phyloP scores from a whole-genome alignment of 2,329 filamentous ascomycete genomes.

The Talaromyces sp. region DNA sequence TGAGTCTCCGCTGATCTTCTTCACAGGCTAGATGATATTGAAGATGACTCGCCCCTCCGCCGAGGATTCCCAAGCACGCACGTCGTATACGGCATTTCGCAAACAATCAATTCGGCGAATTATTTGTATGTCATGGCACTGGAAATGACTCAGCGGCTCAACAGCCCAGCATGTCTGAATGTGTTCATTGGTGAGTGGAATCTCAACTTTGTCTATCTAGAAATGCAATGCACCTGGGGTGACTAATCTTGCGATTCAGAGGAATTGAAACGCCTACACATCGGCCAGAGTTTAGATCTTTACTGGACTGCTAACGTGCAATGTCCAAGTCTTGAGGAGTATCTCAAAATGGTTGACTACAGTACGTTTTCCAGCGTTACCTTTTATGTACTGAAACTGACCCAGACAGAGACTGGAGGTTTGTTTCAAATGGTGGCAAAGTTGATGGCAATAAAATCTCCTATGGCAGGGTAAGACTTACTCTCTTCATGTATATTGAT shows the following conservation, averaged over 20 bases:
- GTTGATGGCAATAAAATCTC: background rate
- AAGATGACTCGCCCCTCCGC: background rate
- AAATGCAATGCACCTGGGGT: background rate
- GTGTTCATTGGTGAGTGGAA: background rate
- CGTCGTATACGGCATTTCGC: background rate
- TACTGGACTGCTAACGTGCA: background rate
- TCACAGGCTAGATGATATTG: slow-evolving; percentile 1
- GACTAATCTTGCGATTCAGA: background rate
- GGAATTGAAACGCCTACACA: background rate
- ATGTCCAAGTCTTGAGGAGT: background rate
- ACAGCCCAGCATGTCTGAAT: background rate
- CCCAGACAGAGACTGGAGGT: background rate
- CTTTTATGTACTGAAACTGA: background rate
- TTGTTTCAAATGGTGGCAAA: background rate
- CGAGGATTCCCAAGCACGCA: background rate
- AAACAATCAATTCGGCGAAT: slow-evolving; percentile 4
- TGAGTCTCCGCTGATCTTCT: background rate
- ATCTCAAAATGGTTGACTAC: background rate
- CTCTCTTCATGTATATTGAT: background rate
- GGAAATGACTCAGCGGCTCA: background rate
- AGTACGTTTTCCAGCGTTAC: background rate
- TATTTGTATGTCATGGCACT: background rate
- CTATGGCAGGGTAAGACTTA: background rate
- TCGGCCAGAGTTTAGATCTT: background rate
- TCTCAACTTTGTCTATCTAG: background rate